Evolutionary conservation across 225 moss, liverwort and hornwort species (phyloP).

Genomic region (Takakia lepidozioides): DNA sequence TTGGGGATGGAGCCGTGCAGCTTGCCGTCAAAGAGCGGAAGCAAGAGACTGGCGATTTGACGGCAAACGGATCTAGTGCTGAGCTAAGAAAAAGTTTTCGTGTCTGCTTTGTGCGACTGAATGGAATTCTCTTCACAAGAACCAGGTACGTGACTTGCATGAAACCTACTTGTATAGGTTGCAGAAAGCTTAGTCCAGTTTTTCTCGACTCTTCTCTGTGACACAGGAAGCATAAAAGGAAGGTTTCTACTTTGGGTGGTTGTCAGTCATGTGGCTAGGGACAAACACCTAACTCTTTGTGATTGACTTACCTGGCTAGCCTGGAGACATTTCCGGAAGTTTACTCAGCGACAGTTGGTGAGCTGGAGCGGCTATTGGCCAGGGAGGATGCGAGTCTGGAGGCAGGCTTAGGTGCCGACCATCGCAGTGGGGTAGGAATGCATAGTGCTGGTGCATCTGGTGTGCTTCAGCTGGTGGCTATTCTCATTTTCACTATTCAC

Average conservation of each 20-base stretch:
- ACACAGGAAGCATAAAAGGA: no score
- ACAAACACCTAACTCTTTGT: no score
- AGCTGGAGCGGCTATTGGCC: constrained; percentile 38
- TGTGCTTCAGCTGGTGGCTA: constrained; percentile 36
- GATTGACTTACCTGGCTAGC: no score
- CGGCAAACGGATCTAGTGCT: constrained; percentile 13
- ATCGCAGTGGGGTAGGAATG: constrained; percentile 47
- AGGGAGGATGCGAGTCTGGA: constrained; percentile 38
- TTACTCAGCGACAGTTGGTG: constrained; percentile 36
- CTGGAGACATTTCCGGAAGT: constrained; percentile 37
- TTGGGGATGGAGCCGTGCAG: constrained; percentile 75
- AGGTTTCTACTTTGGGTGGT: no score
- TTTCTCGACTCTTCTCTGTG: no score
- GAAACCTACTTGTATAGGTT: no score
- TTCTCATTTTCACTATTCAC: constrained; percentile 47
- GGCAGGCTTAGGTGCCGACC: constrained; percentile 40
- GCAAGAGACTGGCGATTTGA: constrained; percentile 50
- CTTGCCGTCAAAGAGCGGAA: constrained; percentile 61
- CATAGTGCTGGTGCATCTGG: constrained; percentile 46
- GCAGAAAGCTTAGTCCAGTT: no score
- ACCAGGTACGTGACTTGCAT: constrained; percentile 94
- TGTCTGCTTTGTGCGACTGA: constrained; percentile 88
- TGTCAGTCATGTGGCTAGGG: no score
- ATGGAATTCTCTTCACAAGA: constrained; percentile 91
- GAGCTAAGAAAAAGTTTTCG: constrained; percentile 71